A percentile compares a stretch with the other conserved stretches of the same genome.
These are phyloP conservation scores for Magnolia changhungtana DNA, from an alignment of 164 flowering plant genomes.

Conservation along the genomic window DNA sequence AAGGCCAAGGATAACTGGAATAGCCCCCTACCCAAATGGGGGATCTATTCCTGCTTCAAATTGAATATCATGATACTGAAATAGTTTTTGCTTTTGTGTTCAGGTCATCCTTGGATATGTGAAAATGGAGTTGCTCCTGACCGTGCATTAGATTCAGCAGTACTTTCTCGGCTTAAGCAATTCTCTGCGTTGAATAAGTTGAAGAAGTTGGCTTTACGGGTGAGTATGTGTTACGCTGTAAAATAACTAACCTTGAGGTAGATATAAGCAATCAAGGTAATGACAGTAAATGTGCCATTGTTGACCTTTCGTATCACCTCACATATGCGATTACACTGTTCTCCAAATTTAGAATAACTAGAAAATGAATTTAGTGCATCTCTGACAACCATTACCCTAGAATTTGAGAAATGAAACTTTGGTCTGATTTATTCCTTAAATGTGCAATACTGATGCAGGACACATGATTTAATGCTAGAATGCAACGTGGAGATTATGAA, in stretches of 20 bases:
- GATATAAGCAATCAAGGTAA: not conserved
- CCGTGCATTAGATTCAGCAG: constrained; percentile 89
- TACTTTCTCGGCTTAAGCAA: constrained; percentile 92
- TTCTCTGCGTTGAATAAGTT: constrained; percentile 99
- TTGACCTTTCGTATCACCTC: not conserved
- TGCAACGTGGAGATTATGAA: no score
- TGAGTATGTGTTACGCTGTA: constrained; percentile 27
- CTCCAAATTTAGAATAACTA: not conserved
- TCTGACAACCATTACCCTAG: no score
- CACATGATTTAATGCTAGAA: no score
- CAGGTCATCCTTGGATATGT: constrained; percentile 99
- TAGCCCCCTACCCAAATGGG: not conserved
- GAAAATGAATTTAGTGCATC: no score
- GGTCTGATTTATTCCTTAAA: no score
- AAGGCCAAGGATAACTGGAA: not conserved
- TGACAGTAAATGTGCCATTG: not conserved
- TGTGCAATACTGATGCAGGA: no score
- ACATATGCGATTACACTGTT: not conserved
- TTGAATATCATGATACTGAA: not conserved
- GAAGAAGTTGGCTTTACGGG: constrained; percentile 99
- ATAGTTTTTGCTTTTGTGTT: not conserved
- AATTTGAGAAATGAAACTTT: no score
- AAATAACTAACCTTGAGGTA: not conserved
- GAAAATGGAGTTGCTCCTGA: constrained; percentile 99
- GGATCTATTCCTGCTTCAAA: not conserved